A percentile compares a stretch with the other conserved stretches of the same genome.
Conservation (phyloP, 495 filamentous ascomycete genomes). For the Aspergillus leporis region DNA sequence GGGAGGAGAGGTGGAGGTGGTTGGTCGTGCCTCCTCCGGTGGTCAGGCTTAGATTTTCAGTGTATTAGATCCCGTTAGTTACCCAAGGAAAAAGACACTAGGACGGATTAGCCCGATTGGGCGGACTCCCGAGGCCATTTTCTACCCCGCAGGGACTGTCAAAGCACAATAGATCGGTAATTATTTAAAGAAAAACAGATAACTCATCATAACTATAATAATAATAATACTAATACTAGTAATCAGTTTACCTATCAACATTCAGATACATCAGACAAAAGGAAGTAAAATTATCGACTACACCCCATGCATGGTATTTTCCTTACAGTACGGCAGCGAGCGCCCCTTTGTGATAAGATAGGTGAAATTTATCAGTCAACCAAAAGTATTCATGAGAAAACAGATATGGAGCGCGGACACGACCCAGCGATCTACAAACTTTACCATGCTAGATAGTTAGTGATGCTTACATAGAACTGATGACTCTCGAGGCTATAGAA, state of each 20-base stretch:
- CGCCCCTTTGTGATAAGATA: no score
- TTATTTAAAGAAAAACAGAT: neutral
- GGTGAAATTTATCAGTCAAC: no score
- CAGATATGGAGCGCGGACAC: neutral
- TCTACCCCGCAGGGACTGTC: neutral
- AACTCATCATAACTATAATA: neutral
- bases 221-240: neutral
- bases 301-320: no score
- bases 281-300: no score
- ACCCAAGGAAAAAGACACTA: conserved; percentile 2
- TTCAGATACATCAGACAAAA: neutral
- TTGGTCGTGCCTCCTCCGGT: conserved; percentile 22
- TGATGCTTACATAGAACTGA: neutral
- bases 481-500: neutral
- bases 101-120: conserved; percentile 8
- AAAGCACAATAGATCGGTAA: neutral
- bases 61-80: conserved; percentile 3
- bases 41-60: conserved; percentile 12
- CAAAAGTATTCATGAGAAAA: no score
- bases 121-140: conserved; percentile 7
- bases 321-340: no score
- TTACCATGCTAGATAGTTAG: neutral
- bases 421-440: neutral
- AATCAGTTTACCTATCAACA: neutral
- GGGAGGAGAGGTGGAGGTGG: conserved; percentile 29